Base-by-base conservation (phyloP, 225 moss, liverwort and hornwort genomes). In the Marchantia paleacea region DNA sequence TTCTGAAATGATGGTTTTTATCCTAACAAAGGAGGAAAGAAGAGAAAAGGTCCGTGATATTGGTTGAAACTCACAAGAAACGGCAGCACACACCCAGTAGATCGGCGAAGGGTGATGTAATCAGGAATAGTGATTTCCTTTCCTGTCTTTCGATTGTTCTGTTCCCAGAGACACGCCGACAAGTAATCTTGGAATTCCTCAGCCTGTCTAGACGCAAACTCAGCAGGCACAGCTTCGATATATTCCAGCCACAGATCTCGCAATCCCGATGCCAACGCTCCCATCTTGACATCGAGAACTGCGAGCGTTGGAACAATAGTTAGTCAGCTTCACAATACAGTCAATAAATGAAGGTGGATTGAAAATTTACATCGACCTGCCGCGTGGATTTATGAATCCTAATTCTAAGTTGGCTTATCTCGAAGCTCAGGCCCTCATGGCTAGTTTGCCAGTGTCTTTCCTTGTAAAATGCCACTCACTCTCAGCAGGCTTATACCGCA, bases 221-320 rank as follows among this genome's bases (percentile, higher is more conserved):
- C 73, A 11, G 54, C 51, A 1, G 73, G 73, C 25, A 73, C 73
- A 8, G n/a, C 73, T 24, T 73, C 73, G 14, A 51, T 52, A 52
- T 73, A 73, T 19, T 73, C 73, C 15, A 54, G 0, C 73, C 73
- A 73, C n/a, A 73, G 7, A 4, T 73, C 73, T 9, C 51, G 51
- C 12, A 73, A 52, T 12, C 12, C 73, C 53, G 73, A 9, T 0
- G 67, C 67, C 11, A 67, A 26, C 0, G 69, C 26, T 39, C 31
- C 7, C 69, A 69, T 69, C 31, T 69, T 16, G 16, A 69, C 19
- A 47, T 69, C 69, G 31, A 31, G 25, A 8, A 69, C 69, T 69
- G 69, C 39, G 39, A 39, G 39, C 2, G 39, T n/a, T 39, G 5
- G 5, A 39, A 39, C 39, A 39, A 39, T 39, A 39, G 39, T 5